Evolutionary conservation across 495 filamentous ascomycete genomes (phyloP).

Genomic region (Cenococcum geophilum): DNA sequence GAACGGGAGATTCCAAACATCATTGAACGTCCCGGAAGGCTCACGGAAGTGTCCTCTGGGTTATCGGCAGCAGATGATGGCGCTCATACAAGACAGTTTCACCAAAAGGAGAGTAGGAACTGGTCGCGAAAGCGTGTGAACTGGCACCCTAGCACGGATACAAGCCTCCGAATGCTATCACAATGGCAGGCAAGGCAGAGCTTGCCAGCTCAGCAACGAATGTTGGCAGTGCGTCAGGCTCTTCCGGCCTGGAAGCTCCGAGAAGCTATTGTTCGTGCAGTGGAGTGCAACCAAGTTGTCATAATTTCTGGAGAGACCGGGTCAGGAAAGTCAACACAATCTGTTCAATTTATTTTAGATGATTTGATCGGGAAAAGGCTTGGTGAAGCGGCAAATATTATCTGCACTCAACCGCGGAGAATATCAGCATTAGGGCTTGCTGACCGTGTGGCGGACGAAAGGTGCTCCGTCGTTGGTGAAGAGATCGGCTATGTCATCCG

Average conservation of each 20-base stretch:
- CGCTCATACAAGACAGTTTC: conserved; percentile 5
- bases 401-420: conserved; percentile 90
- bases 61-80: conserved; percentile 46
- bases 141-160: conserved; percentile 38
- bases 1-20: conserved; percentile 70
- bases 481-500: conserved; percentile 95
- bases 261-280: conserved; percentile 65
- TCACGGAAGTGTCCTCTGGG: conserved; percentile 73
- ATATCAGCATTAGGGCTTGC: conserved; percentile 93
- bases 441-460: conserved; percentile 88
- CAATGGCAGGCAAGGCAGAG: conserved; percentile 53
- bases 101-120: conserved; percentile 23
- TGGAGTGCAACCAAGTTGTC: conserved; percentile 72
- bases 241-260: conserved; percentile 85
- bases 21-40: conserved; percentile 70
- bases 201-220: conserved; percentile 57
- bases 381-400: conserved; percentile 77
- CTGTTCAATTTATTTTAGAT: conserved; percentile 91
- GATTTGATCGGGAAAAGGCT: conserved; percentile 73
- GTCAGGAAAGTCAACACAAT: conserved; percentile 94
- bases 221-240: conserved; percentile 60
- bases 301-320: conserved; percentile 97
- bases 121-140: conserved; percentile 33
- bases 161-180: conserved; percentile 43
- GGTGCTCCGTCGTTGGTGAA: conserved; percentile 71